Evolutionary conservation across 2,329 filamentous ascomycete species (phyloP), one percentile per base, ranked within the genome.

Genomic region (Trichophyton equinum): DNA sequence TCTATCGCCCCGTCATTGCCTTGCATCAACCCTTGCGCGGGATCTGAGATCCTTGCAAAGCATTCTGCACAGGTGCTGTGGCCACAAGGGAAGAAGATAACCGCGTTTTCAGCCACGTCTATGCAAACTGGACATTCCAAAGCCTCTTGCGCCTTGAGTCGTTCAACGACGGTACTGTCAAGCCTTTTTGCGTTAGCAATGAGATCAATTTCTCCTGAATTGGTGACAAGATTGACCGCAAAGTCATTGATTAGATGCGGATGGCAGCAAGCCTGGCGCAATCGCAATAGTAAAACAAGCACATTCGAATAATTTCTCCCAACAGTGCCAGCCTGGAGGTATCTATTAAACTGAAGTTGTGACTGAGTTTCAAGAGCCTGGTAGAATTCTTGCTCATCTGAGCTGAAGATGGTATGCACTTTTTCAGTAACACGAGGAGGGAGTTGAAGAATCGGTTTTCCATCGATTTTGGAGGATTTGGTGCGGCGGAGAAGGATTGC

Each of bases 61-160:
- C 91, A 96, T 64, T 91, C 86, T 0, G 81, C 76, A 72, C 91
- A 96, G 25, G 85, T 84, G 62, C 86, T 83, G 68, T 96, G 91
- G 1, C 91, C 91, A 68, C 91, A 96, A 0, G 89, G 89, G 58
- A 89, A 79, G 71, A 91, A 86, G 64, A 95, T 88, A 2, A 82
- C 82, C 0, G 89, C 88, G 64, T 91, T 91, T 13, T 81, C 78
- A 5, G 86, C 83, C 1, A 79, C 84, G 67, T 96, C 91, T 62
- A 88, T 85, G 71, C 91, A 96, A 20, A 94, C 85, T 0, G 88
- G 88, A 68, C 91, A 95, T 69, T 91, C 86, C 57, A 92, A 89
- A 1, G 78, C 81, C 0, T 84, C 78, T 4, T 77, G 74, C 11
- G 76, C 74, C 64, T 78, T 87, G 69, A 94, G 80, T 5, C 89